Evolutionary conservation across 805 yeast genomes (phyloP).

Genomic region (Barnettozyma wickerhamii): DNA sequence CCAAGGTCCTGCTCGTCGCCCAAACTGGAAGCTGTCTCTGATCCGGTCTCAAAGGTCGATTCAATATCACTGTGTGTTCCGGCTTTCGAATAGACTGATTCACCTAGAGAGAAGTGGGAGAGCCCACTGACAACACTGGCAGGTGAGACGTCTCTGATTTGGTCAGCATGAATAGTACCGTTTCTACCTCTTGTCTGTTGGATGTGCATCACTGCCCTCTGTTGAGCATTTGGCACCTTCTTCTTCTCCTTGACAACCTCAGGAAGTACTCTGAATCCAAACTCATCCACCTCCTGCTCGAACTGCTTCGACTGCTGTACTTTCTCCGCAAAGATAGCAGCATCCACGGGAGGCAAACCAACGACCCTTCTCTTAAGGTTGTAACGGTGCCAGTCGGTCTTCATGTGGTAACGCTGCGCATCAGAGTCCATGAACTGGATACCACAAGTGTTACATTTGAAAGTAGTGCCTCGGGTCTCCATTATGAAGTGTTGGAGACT

Average conservation of each 20-base stretch:
- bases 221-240: slow-evolving; percentile 1
- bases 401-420: slow-evolving; percentile 89
- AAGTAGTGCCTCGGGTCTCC: too few relatives aligned
- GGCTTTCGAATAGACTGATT: slow-evolving; percentile 32
- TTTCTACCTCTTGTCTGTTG: slow-evolving; percentile 27
- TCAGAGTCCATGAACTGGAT: slow-evolving; percentile 79
- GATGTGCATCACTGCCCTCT: slow-evolving; percentile 13
- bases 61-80: slow-evolving; percentile 33
- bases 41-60: slow-evolving; percentile 39
- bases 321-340: slow-evolving; percentile 42
- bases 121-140: slow-evolving; percentile 48
- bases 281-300: slow-evolving; percentile 35
- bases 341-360: slow-evolving; percentile 64
- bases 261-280: slow-evolving; percentile 33
- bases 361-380: slow-evolving; percentile 93
- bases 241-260: slow-evolving; percentile 8
- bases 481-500: too few relatives aligned
- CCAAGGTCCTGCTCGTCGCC: slow-evolving; percentile 27
- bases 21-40: slow-evolving; percentile 42
- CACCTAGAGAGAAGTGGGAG: slow-evolving; percentile 55
- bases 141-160: slow-evolving; percentile 42
- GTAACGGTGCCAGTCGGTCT: slow-evolving; percentile 97
- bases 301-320: slow-evolving; percentile 30
- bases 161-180: slow-evolving; percentile 6
- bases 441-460: slow-evolving; percentile 87